A percentile compares a stretch with the other conserved stretches of the same genome.
These are phyloP conservation scores for Myochromella boudieri DNA, from an alignment of 768 basidiomycete species.

Conservation along the genomic window DNA sequence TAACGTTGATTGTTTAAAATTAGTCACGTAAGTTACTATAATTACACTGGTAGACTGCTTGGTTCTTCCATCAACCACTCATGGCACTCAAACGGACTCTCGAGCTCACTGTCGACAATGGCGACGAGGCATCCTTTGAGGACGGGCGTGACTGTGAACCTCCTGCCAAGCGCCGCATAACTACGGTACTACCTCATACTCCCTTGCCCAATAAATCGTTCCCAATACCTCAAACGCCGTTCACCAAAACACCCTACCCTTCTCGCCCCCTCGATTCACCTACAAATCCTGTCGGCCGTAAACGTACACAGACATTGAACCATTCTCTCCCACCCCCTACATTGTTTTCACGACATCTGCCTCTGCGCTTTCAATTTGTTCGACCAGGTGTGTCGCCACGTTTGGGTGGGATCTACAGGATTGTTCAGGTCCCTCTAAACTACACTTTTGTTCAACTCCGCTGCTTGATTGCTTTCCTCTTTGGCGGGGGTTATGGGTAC, in stretches of 20 bases:
- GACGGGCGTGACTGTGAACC: constrained; percentile 9
- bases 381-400: constrained; percentile 29
- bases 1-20: too few species aligned
- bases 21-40: too few species aligned
- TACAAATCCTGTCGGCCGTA: constrained; percentile 67
- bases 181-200: constrained; percentile 22
- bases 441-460: constrained; percentile 70
- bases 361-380: constrained; percentile 63
- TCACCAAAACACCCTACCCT: constrained; percentile 41
- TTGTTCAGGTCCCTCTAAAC: constrained; percentile 68
- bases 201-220: constrained; percentile 23
- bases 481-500: constrained; percentile 33
- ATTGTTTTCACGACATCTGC: constrained; percentile 58
- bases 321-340: constrained; percentile 42
- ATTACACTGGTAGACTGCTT: too few species aligned
- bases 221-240: constrained; percentile 22
- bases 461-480: constrained; percentile 61
- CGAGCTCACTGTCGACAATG: constrained; percentile 12
- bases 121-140: background rate
- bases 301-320: constrained; percentile 38
- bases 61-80: too few species aligned
- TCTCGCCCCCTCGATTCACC: constrained; percentile 64
- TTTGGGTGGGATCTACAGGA: constrained; percentile 56
- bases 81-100: constrained; percentile 19
- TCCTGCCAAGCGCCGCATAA: constrained; percentile 18